Conservation (phyloP, 345 rosid genomes). For the Carallia brachiata region DNA sequence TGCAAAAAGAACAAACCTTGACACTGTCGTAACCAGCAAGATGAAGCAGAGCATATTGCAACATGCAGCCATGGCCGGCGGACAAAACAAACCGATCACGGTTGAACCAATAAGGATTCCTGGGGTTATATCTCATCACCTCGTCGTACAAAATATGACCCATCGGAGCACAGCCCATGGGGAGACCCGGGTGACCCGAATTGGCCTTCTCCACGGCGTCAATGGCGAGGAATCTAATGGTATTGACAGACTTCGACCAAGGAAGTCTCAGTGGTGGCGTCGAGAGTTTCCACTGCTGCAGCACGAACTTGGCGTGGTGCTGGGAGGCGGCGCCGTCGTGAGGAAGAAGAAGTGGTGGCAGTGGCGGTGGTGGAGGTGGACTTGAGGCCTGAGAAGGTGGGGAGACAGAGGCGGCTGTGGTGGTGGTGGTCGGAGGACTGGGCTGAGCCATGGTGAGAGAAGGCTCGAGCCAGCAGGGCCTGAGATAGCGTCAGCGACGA, state of each 20-base stretch:
- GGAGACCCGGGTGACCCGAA: constrained; percentile 95
- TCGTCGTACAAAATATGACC: constrained; percentile 90
- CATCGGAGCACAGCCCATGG: constrained; percentile 98
- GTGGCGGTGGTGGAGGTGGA: constrained; percentile 20
- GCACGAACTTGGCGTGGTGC: constrained; percentile 31
- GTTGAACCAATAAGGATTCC: constrained; percentile 96
- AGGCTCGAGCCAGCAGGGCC: constrained; percentile 49
- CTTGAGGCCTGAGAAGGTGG: constrained; percentile 54
- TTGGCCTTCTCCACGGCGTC: constrained; percentile 98
- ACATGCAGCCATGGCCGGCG: constrained; percentile 96
- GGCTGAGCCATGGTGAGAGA: constrained; percentile 43
- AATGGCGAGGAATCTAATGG: constrained; percentile 80
- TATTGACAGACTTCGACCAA: constrained; percentile 59
- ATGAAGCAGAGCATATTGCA: constrained; percentile 91
- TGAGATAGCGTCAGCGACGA: constrained; percentile 57
- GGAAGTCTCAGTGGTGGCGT: constrained; percentile 51
- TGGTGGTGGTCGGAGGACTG: constrained; percentile 39
- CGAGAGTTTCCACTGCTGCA: constrained; percentile 53
- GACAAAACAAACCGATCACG: constrained; percentile 94
- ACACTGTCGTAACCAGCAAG: constrained; percentile 97
- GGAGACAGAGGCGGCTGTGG: constrained; percentile 39
- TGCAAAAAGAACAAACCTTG: constrained; percentile 34
- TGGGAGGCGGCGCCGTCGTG: constrained; percentile 27
- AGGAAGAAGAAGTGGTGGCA: constrained; percentile 11
- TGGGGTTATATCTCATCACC: constrained; percentile 87